A percentile compares a stretch with the other conserved stretches of the same genome.
Conservation (phyloP, 78 protist species). For the Dictyostelium intermedium region DNA sequence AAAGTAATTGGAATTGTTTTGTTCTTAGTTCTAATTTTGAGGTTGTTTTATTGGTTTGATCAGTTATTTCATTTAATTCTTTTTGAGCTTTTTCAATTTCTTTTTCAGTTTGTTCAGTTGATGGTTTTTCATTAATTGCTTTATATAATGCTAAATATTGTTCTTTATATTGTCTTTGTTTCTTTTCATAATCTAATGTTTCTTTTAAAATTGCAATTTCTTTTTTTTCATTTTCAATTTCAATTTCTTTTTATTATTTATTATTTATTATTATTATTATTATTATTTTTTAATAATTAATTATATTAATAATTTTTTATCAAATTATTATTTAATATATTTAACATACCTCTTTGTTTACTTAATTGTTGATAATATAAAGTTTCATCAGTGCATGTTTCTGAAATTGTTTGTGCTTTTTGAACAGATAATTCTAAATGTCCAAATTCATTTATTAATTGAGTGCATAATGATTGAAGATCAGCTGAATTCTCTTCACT, state of each 20-base stretch:
- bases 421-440: slow-evolving; percentile 44
- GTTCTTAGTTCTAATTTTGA: slow-evolving; percentile 49
- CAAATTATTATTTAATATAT: too few species aligned
- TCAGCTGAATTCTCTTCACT: not conserved
- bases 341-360: slow-evolving; percentile 11
- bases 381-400: slow-evolving; percentile 29
- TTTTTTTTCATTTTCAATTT: slow-evolving; percentile 65
- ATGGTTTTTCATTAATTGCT: slow-evolving; percentile 60
- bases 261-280: not conserved
- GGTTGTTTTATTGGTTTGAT: slow-evolving; percentile 24
- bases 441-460: slow-evolving; percentile 31
- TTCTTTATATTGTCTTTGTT: slow-evolving; percentile 71
- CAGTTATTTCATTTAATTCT: slow-evolving; percentile 32
- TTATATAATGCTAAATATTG: slow-evolving; percentile 69
- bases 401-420: slow-evolving; percentile 39
- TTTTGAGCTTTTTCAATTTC: slow-evolving; percentile 59
- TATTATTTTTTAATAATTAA: not conserved
- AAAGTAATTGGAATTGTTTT: slow-evolving; percentile 64
- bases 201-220: slow-evolving; percentile 41
- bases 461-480: not conserved
- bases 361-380: slow-evolving; percentile 19
- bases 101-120: slow-evolving; percentile 52
- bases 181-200: slow-evolving; percentile 49
- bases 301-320: too few species aligned
- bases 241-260: not conserved